Base-by-base conservation (phyloP, 495 filamentous ascomycete species). In the Hyphodiscus hymeniophilus region DNA sequence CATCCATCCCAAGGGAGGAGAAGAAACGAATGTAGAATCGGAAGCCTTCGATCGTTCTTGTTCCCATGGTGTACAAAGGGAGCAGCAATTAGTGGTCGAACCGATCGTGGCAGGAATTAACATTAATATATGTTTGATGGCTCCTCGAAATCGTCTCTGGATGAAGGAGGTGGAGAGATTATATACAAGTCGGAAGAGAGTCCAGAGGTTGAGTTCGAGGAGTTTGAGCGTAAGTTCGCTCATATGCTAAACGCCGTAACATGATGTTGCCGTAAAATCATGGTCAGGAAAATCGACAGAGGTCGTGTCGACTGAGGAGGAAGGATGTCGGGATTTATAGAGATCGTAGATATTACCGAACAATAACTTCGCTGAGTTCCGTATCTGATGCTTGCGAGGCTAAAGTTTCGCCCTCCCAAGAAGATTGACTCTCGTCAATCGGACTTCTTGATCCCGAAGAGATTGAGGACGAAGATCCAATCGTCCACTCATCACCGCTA, bases 401-500 rank as follows among this genome's bases (percentile, higher is more conserved):
- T 12, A 61, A 39, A 12, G 58, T 61, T 17, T 61, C 58, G 3
- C 58, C 58, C 39, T 58, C 55, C 48, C 58, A 54, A 7, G 38
- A 42, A 5, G 51, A 51, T n/a, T 53, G 30, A 36, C 41, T 43
- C 13, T 61, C 55, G 18, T 56, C 56, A 32, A 58, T 61, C 7
- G 70, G 69, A 50, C 67, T 72, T 31, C 68, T 48, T 45, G 64
- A 66, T 13, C 65, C 69, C 11, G 66, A 68, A 51, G 66, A 68
- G 6, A 67, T 61, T 10, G 64, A 67, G 31, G 59, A 64, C 24
- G 63, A 51, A 26, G 58, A 61, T 50, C 66, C 68, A 15, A 71
- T 57, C 10, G 70, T 71, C 70, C 70, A 73, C 50, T 70, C 68
- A 48, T 71, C 70, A 43, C 61, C 65, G 47, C 64, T 55, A 20